A percentile compares a stretch with the other conserved stretches of the same genome.
Conservation (phyloP, 2,329 filamentous ascomycete species). For the Epichloe elymi region DNA sequence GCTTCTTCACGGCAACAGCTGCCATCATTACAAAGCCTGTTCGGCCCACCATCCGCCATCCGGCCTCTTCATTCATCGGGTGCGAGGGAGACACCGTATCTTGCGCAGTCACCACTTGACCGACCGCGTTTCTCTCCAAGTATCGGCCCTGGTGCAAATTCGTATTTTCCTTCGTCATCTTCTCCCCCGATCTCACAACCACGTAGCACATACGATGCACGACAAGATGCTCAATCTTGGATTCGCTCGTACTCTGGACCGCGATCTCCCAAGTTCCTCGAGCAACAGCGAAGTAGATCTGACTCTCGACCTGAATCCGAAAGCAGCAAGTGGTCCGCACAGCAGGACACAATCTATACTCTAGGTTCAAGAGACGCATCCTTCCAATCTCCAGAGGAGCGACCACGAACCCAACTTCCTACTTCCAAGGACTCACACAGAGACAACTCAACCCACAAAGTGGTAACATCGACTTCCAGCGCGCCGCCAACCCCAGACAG, state of each 20-base stretch:
- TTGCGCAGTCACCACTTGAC: constrained; percentile 34
- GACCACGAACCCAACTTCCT: constrained; percentile 24
- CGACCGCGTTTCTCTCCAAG: constrained; percentile 27
- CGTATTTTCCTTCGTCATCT: constrained; percentile 32
- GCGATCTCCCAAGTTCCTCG: constrained; percentile 31
- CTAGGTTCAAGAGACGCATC: constrained; percentile 27
- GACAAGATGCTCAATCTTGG: constrained; percentile 26
- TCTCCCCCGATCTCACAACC: constrained; percentile 28
- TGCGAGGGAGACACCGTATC: constrained; percentile 30
- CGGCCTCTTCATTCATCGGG: constrained; percentile 33
- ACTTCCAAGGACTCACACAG: constrained; percentile 19
- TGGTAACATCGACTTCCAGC: constrained; percentile 13
- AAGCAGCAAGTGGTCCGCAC: constrained; percentile 23
- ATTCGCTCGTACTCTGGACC: constrained; percentile 27
- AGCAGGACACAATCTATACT: constrained; percentile 30
- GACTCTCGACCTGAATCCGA: constrained; percentile 25
- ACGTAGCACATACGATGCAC: constrained; percentile 33
- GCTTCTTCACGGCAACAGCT: constrained; percentile 31
- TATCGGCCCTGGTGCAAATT: constrained; percentile 26
- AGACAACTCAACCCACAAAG: constrained; percentile 15
- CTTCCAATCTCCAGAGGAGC: constrained; percentile 21
- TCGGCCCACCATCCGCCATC: constrained; percentile 33
- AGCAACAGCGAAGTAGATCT: constrained; percentile 22
- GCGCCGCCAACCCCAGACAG: constrained; percentile 17
- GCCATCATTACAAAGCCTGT: constrained; percentile 43